Conservation (phyloP, 441 rosid species). For the Melianthus villosus region DNA sequence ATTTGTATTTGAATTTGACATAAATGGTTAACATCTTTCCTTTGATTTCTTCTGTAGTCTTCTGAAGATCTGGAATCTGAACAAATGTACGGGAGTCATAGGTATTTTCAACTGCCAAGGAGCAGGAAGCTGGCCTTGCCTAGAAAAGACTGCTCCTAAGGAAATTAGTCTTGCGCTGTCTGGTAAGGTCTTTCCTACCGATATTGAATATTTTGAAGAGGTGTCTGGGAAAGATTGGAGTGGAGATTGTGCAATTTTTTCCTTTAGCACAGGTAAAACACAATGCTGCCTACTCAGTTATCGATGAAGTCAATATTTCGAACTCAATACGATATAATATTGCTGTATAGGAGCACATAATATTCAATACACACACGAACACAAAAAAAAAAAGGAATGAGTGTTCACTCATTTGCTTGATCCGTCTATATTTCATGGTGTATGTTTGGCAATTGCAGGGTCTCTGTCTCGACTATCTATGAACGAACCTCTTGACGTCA, state of each 20-base stretch:
- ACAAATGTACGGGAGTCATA: constrained; percentile 30
- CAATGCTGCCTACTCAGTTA: background rate
- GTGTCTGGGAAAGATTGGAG: constrained; percentile 30
- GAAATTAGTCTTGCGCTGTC: constrained; percentile 11
- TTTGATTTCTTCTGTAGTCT: constrained; percentile 15
- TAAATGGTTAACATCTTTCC: background rate
- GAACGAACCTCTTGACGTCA: constrained; percentile 17
- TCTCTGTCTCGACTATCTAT: constrained; percentile 15
- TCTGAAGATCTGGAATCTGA: constrained; percentile 44
- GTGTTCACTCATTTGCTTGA: background rate
- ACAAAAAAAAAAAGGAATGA: background rate
- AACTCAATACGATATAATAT: background rate
- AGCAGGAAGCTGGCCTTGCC: constrained; percentile 39
- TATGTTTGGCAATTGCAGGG: constrained; percentile 11
- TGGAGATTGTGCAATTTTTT: constrained; percentile 31
- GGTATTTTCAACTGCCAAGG: constrained; percentile 51
- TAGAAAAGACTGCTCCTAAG: constrained; percentile 7
- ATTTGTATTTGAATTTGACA: background rate
- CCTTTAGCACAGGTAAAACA: constrained; percentile 26
- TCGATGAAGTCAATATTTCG: background rate
- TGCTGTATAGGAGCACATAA: background rate
- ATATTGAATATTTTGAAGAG: constrained; percentile 37
- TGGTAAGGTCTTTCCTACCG: constrained; percentile 23
- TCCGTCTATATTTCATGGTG: background rate
- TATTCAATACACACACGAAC: background rate